phyloP scores from a whole-genome alignment of 108 stramenopile genomes.

The Cyclotella baltica region DNA sequence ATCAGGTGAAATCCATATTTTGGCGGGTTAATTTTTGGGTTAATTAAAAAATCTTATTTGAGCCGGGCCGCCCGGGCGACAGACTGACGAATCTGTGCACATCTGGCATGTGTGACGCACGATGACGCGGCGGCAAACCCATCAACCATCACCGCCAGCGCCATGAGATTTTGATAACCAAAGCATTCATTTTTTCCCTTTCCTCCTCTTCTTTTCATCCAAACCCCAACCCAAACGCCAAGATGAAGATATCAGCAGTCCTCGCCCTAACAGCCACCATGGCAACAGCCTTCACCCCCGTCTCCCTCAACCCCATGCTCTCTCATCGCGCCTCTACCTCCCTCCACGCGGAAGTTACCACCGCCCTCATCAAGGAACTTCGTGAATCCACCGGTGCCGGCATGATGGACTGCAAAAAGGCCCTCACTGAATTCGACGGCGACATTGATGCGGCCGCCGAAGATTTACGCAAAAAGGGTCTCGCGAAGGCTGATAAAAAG shows the following conservation, averaged over 20 bases:
- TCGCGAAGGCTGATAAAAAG: constrained; percentile 88
- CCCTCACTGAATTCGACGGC: constrained; percentile 73
- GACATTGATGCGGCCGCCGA: constrained; percentile 81
- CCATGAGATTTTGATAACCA: no score
- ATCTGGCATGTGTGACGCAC: no score
- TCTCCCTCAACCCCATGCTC: constrained; percentile 15
- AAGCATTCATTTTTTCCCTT: no score
- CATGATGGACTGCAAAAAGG: constrained; percentile 94
- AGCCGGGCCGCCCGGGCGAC: no score
- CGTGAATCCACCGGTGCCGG: constrained; percentile 78
- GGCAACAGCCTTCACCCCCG: constrained; percentile 53
- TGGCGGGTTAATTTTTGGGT: no score
- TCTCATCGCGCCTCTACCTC: constrained; percentile 26
- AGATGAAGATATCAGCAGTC: constrained; percentile 51
- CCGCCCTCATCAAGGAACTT: constrained; percentile 77
- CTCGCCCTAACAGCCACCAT: constrained; percentile 52
- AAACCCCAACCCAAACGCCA: not conserved
- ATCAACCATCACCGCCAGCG: no score
- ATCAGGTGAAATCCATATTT: no score
- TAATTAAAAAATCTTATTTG: no score
- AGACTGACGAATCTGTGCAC: no score
- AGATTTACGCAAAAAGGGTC: constrained; percentile 78
- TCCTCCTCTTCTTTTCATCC: not conserved
- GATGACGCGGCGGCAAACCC: no score
- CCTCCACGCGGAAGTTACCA: constrained; percentile 43